These are phyloP conservation scores for Populus tremula DNA, from an alignment of 345 rosid genomes.

Conservation along the genomic window DNA sequence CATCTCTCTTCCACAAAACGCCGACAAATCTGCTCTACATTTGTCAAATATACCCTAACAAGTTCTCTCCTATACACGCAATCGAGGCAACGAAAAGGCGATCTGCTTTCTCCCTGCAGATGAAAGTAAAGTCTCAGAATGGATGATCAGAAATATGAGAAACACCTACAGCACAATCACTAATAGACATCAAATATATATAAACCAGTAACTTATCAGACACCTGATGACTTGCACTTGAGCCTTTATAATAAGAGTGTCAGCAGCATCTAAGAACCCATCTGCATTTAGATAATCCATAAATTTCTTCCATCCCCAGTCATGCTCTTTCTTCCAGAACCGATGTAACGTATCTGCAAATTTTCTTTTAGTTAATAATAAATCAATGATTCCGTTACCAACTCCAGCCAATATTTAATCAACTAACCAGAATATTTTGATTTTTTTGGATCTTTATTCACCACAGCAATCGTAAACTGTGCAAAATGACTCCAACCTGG, in stretches of 20 bases:
- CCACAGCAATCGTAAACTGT: constrained; percentile 90
- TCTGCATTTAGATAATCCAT: constrained; percentile 83
- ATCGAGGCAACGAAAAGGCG: constrained; percentile 90
- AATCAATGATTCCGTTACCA: constrained; percentile 5
- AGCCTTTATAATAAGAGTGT: constrained; percentile 80
- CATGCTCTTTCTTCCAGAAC: constrained; percentile 90
- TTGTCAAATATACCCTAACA: constrained; percentile 79
- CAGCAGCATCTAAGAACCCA: constrained; percentile 75
- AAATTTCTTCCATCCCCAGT: constrained; percentile 97
- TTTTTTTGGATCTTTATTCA: constrained; percentile 83
- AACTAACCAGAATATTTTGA: constrained; percentile 82
- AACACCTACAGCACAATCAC: constrained; percentile 3
- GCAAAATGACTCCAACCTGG: constrained; percentile 98
- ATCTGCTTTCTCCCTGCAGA: constrained; percentile 77
- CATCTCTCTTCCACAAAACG: constrained; percentile 84
- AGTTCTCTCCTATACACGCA: constrained; percentile 85
- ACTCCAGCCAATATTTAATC: constrained; percentile 14
- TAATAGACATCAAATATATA: not conserved
- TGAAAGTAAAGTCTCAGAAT: not conserved
- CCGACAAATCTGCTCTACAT: constrained; percentile 83
- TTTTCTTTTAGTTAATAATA: constrained; percentile 20
- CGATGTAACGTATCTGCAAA: constrained; percentile 82
- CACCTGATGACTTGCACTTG: constrained; percentile 97
- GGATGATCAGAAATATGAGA: not conserved
- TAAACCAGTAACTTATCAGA: constrained; percentile 1